Conservation (phyloP, 2,329 filamentous ascomycete species). For the Didymosphaeria variabile region DNA sequence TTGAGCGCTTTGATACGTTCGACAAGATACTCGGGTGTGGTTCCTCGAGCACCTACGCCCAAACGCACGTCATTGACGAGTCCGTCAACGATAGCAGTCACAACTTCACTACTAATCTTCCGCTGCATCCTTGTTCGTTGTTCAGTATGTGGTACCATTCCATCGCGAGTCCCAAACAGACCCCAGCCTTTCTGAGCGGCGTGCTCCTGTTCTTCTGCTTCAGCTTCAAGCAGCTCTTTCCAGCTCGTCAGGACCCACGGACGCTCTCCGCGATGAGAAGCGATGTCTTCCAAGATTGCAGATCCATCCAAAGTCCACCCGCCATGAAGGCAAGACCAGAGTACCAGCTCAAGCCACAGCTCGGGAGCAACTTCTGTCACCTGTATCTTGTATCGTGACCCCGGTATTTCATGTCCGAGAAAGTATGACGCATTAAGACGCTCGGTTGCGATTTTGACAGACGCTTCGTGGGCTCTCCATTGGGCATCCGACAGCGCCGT, state of each 20-base stretch:
- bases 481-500: slow-evolving; percentile 60
- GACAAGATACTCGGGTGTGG: slow-evolving; percentile 44
- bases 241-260: slow-evolving; percentile 52
- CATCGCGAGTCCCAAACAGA: slow-evolving; percentile 31
- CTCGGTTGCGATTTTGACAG: slow-evolving; percentile 36
- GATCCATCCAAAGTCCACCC: slow-evolving; percentile 56
- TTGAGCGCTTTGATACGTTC: slow-evolving; percentile 48
- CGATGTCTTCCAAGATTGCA: slow-evolving; percentile 48
- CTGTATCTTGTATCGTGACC: slow-evolving; percentile 52
- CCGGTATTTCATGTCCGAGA: slow-evolving; percentile 55
- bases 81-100: slow-evolving; percentile 64
- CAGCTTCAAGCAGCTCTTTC: slow-evolving; percentile 51
- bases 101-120: slow-evolving; percentile 67
- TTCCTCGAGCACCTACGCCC: slow-evolving; percentile 54
- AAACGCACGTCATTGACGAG: slow-evolving; percentile 57
- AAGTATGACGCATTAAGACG: slow-evolving; percentile 51
- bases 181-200: slow-evolving; percentile 31
- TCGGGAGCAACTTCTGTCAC: slow-evolving; percentile 55
- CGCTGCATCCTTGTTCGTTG: slow-evolving; percentile 47
- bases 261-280: slow-evolving; percentile 28
- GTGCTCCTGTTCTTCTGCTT: slow-evolving; percentile 30
- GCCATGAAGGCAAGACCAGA: slow-evolving; percentile 61
- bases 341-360: slow-evolving; percentile 61
- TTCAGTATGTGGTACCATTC: slow-evolving; percentile 28
- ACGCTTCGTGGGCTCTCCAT: slow-evolving; percentile 58